Evolutionary conservation across 2,329 filamentous ascomycete species (phyloP).

Genomic region (Fusarium hostae): DNA sequence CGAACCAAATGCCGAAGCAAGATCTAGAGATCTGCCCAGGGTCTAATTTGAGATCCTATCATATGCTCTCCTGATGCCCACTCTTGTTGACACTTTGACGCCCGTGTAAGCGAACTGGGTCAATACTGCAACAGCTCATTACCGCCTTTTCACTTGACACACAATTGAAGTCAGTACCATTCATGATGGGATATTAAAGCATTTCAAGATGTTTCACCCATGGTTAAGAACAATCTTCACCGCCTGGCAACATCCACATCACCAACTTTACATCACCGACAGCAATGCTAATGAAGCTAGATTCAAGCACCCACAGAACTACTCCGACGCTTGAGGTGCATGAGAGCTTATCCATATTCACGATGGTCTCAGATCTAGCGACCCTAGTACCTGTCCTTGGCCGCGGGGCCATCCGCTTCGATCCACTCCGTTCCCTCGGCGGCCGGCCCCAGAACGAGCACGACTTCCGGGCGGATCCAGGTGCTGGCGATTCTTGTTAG

Average conservation of each 20-base stretch:
- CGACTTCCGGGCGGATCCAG: slow-evolving; percentile 15
- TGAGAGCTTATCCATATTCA: slow-evolving; percentile 28
- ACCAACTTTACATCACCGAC: not conserved
- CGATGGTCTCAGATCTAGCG: slow-evolving; percentile 34
- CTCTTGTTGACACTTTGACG: slow-evolving; percentile 6
- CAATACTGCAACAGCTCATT: not conserved
- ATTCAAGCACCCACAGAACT: not conserved
- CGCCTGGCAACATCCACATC: not conserved
- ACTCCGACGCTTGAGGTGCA: slow-evolving; percentile 1
- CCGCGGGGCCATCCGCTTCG: slow-evolving; percentile 23
- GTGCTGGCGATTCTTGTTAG: not conserved
- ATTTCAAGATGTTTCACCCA: not conserved
- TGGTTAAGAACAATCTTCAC: not conserved
- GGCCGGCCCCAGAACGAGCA: slow-evolving; percentile 12
- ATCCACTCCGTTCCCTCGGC: slow-evolving; percentile 26
- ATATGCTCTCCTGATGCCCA: not conserved
- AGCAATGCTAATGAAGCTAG: not conserved
- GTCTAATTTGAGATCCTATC: not conserved
- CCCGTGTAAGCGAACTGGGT: slow-evolving; percentile 19
- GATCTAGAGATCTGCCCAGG: slow-evolving; percentile 2
- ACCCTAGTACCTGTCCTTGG: slow-evolving; percentile 25
- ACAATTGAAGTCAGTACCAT: not conserved
- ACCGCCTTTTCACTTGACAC: slow-evolving; percentile 6
- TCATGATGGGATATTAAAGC: not conserved
- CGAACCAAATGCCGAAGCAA: not conserved